Base-by-base conservation (phyloP, 805 yeast species). In the Candida silvicultrix region DNA sequence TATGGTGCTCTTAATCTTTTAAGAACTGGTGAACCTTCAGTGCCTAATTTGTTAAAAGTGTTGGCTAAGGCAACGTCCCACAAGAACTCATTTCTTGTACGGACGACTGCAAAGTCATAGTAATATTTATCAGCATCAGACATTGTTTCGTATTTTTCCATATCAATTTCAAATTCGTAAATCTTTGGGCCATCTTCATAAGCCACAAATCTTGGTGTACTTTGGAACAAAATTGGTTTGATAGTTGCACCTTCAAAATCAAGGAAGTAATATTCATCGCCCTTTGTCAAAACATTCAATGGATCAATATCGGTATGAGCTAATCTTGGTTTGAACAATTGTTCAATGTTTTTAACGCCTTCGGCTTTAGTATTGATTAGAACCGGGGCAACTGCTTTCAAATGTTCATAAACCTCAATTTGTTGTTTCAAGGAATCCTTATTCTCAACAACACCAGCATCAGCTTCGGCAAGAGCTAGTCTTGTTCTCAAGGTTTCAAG, bases 221-320 rank as follows among this genome's bases (percentile, higher is more conserved):
- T 79, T 49, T 83, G 83, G 53, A 88, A 76, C 42, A 88, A 70
- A 57, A 85, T 85, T 42, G 99, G 98, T 62, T 87, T 85, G 51
- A 89, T 80, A 16, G 81, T 64, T 11, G 90, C 65, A 55, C 84
- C 82, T 67, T 94, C 98, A 60, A 90, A 84, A 66, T 92, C 99
- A 45, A 89, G 60, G 50, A 89, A 80, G 56, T 73, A 77, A 18
- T 70, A 68, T 23, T 58, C 65, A 11, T 59, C 65, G 12, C 72
- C 67, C n/a, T 65, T 65, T 21, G 74, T 62, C 40, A 89, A 70
- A 9, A 88, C 87, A 60, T 92, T 92, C 78, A 90, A 73, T 20
- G 99, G 98, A 63, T 89, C 95, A 53, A 94, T 68, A 63, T 94
- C 98, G 5, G 97, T 92, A 51, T 81, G 74, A 52, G 69, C 78